Conservation (phyloP, 139 green algal species). For the Chlamydomonas urium region DNA sequence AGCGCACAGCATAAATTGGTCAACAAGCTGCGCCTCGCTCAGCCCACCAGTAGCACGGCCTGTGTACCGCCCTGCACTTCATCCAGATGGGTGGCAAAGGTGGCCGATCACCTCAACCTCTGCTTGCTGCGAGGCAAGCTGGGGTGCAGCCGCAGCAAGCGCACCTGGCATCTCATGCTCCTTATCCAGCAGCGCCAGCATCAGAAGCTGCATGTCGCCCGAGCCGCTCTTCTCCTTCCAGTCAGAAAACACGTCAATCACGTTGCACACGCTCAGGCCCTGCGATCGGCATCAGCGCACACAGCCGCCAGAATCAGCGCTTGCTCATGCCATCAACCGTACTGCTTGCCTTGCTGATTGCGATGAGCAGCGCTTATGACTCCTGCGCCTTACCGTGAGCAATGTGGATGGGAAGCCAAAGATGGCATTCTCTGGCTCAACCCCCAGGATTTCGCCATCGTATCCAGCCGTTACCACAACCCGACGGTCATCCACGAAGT, state of each 20-base stretch:
- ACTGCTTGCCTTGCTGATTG: too few species aligned
- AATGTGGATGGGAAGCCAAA: background rate
- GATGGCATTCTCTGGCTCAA: constrained; percentile 6
- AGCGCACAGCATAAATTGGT: too few species aligned
- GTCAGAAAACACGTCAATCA: constrained; percentile 22
- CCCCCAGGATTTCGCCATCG: background rate
- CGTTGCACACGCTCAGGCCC: constrained; percentile 15
- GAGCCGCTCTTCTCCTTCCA: constrained; percentile 20
- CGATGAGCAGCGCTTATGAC: too few species aligned
- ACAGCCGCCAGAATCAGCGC: too few species aligned
- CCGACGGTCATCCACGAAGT: constrained; percentile 1
- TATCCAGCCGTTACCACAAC: background rate
- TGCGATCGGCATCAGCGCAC: background rate
- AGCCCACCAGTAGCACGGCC: too few species aligned
- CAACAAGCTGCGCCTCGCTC: too few species aligned
- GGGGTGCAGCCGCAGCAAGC: background rate
- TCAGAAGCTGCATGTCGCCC: constrained; percentile 19
- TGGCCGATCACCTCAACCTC: too few species aligned
- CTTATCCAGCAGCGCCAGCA: constrained; percentile 31
- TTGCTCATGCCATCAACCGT: too few species aligned
- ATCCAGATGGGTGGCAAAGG: too few species aligned
- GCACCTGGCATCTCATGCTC: constrained; percentile 29
- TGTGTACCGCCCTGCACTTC: too few species aligned
- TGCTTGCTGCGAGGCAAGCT: background rate
- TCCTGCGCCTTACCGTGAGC: background rate